These are phyloP conservation scores for Guyanaporus albipodus DNA, from an alignment of 768 basidiomycete genomes.

Conservation along the genomic window DNA sequence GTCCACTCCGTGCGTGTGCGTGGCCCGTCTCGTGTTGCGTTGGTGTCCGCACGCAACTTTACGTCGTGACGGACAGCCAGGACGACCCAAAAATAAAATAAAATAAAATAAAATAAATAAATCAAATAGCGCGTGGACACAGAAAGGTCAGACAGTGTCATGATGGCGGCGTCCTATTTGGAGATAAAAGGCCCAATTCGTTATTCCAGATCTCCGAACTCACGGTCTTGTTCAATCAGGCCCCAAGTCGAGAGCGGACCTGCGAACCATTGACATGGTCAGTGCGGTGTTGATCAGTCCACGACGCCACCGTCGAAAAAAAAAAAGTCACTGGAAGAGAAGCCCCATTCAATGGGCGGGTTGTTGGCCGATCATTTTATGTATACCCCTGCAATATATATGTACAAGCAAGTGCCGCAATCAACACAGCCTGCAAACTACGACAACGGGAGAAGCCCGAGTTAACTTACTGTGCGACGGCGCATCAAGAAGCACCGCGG, in stretches of 20 bases:
- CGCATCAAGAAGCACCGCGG: constrained; percentile 25
- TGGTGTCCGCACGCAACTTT: constrained; percentile 12
- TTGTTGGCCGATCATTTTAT: constrained; percentile 18
- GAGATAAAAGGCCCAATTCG: constrained; percentile 25
- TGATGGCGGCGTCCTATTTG: constrained; percentile 13
- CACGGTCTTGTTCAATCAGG: constrained; percentile 7
- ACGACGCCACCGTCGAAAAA: constrained; percentile 26
- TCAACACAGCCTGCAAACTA: constrained; percentile 13
- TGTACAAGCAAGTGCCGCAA: constrained; percentile 7
- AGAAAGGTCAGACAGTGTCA: constrained; percentile 10
- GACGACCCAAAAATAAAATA: too few relatives aligned
- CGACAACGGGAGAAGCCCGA: constrained; percentile 14
- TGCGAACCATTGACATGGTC: constrained; percentile 12
- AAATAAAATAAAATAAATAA: constrained; percentile 1
- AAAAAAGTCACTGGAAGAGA: constrained; percentile 1
- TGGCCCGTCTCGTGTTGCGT: not conserved
- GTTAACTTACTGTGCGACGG: constrained; percentile 1
- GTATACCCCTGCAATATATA: constrained; percentile 16
- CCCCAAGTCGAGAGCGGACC: constrained; percentile 19
- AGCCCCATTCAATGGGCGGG: constrained; percentile 10
- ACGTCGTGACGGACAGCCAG: too few relatives aligned
- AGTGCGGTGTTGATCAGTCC: constrained; percentile 13
- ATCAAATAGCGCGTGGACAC: too few relatives aligned
- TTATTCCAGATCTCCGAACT: constrained; percentile 25
- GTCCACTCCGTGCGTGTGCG: not conserved